phyloP scores from a whole-genome alignment of 2,329 filamentous ascomycete genomes.

The Torrubiella hemipterigena region DNA sequence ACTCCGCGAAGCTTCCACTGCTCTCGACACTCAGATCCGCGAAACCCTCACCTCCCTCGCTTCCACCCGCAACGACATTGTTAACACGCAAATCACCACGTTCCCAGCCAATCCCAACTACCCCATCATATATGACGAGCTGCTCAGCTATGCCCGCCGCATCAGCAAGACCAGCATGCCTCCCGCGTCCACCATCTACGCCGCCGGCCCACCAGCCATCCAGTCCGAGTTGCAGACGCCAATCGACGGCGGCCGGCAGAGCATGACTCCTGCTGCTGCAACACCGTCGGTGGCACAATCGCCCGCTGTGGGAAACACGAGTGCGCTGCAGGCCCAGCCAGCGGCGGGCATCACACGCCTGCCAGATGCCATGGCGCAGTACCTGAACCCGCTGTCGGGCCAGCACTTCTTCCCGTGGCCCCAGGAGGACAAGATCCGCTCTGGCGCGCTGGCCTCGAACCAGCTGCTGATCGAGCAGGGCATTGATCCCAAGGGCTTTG shows the following conservation, averaged over 20 bases:
- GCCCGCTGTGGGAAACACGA: conserved; percentile 17
- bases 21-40: conserved; percentile 62
- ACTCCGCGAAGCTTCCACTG: conserved; percentile 52
- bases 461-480: conserved; percentile 51
- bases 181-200: conserved; percentile 39
- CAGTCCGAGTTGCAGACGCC: conserved; percentile 19
- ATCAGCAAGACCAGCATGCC: conserved; percentile 74
- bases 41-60: conserved; percentile 59
- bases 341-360: conserved; percentile 26
- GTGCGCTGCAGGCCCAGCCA: conserved; percentile 1
- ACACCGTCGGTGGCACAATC: conserved; percentile 22
- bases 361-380: conserved; percentile 34
- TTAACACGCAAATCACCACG: conserved; percentile 45
- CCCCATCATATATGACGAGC: conserved; percentile 56
- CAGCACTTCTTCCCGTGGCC: conserved; percentile 70
- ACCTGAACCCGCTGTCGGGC: conserved; percentile 43
- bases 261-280: conserved; percentile 18
- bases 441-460: conserved; percentile 53
- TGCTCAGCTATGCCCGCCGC: conserved; percentile 65
- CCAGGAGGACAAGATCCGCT: conserved; percentile 53
- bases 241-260: conserved; percentile 15
- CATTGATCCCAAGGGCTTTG: conserved; percentile 47
- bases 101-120: conserved; percentile 39
- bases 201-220: conserved; percentile 12
- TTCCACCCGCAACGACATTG: conserved; percentile 60